These are phyloP conservation scores for Russula brevipes DNA, from an alignment of 768 basidiomycete species.

Conservation along the genomic window DNA sequence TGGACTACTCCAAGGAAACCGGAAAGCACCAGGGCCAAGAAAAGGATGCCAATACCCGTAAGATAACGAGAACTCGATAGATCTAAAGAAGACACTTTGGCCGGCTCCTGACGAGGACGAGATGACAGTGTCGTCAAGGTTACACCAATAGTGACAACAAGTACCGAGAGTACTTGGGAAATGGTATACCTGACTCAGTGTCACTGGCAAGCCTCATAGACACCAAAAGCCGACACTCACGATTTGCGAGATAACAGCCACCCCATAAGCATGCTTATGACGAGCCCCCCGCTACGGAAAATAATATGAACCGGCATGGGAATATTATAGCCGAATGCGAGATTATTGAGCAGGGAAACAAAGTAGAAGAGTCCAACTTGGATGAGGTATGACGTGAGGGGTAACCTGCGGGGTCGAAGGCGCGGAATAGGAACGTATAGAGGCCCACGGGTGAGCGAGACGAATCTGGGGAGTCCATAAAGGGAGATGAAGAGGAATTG, in stretches of 20 bases:
- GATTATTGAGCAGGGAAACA: constrained; percentile 82
- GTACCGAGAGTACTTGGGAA: constrained; percentile 64
- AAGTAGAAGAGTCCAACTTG: constrained; percentile 81
- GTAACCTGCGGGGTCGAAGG: constrained; percentile 60
- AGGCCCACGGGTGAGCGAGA: constrained; percentile 29
- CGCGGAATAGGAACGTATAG: constrained; percentile 35
- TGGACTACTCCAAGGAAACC: constrained; percentile 81
- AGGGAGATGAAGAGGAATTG: constrained; percentile 79
- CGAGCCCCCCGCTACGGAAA: constrained; percentile 83
- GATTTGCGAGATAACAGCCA: constrained; percentile 60
- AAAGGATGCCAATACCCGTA: constrained; percentile 68
- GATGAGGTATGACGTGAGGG: constrained; percentile 63
- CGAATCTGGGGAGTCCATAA: constrained; percentile 62
- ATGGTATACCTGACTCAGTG: constrained; percentile 46
- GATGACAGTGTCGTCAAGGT: constrained; percentile 77
- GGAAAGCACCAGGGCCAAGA: constrained; percentile 70
- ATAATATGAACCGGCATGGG: constrained; percentile 95
- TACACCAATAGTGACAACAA: constrained; percentile 79
- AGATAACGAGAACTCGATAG: constrained; percentile 45
- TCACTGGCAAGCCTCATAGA: constrained; percentile 16
- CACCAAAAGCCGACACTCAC: constrained; percentile 35
- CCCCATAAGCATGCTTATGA: constrained; percentile 78
- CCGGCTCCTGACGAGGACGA: constrained; percentile 23
- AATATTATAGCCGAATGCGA: constrained; percentile 80
- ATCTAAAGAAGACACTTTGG: constrained; percentile 10